Base-by-base conservation (phyloP, 176 grass and related monocot species). In the Oryza glumipatula region DNA sequence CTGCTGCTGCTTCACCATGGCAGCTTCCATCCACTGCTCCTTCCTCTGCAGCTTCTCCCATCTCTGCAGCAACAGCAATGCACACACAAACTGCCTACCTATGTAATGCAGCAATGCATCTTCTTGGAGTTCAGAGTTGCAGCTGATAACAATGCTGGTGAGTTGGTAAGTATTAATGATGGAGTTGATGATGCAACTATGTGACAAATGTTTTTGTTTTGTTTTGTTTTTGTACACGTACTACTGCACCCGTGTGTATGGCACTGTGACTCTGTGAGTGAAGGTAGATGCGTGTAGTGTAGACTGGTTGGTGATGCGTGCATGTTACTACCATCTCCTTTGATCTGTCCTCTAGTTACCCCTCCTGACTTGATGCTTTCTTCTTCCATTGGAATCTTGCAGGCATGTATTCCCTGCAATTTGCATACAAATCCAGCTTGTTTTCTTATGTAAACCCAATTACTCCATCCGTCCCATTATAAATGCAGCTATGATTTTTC, bases 291-390 rank as follows among this genome's bases (percentile, higher is more conserved):
- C 78, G 83, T 21, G 17, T 76, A 63, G 51, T 43, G 36, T 38
- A 38, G 36, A 5, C 72, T 11, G 88, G 79, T 82, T 79, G 74
- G 84, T 83, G 76, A 68, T 47, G 67, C 83, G 68, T 73, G 70
- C 67, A 65, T 80, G 61, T 48, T 52, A n/a, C 88, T 51, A 22
- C 88, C 81, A 78, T 68, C 80, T 79, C 67, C 5, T 58, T 83
- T 83, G 80, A 90, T 86, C 84, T 90, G 88, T 83, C 80, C 10
- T 79, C 49, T 83, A 74, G 68, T 83, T 86, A 83, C 38, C 84
- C 10, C 51, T 76, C 10, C 51, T 76, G 49, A 71, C 33, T 68
- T 74, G 84, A 74, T 68, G 74, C 74, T 11, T 74, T 61, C 58
- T 69, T 86, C 88, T 79, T 90, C 74, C 79, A 75, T 75, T 70